A percentile compares a stretch with the other conserved stretches of the same genome.
phyloP scores from a whole-genome alignment of 2,329 filamentous ascomycete genomes.

The Fusarium acutatum region DNA sequence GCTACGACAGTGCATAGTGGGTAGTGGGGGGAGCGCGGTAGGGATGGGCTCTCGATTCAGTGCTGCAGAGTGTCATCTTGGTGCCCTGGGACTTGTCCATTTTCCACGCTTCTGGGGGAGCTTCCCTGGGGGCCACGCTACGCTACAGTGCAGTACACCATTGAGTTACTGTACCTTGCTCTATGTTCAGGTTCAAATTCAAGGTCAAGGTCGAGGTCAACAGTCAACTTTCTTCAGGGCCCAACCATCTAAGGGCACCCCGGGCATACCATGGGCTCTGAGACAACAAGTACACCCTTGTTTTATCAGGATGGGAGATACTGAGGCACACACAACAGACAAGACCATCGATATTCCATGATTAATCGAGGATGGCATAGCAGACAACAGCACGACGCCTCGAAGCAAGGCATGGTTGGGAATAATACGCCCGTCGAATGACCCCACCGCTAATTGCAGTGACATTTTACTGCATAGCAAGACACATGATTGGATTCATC shows the following conservation, averaged over 20 bases:
- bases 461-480: slow-evolving; percentile 16
- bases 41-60: slow-evolving; percentile 19
- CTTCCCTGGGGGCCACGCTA: slow-evolving; percentile 5
- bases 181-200: not conserved
- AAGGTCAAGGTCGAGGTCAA: not conserved
- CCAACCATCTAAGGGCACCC: slow-evolving; percentile 13
- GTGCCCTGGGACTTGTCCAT: slow-evolving; percentile 16
- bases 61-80: slow-evolving; percentile 22
- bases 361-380: slow-evolving; percentile 1
- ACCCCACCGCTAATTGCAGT: slow-evolving; percentile 18
- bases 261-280: not conserved
- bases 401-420: not conserved
- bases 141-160: slow-evolving; percentile 2
- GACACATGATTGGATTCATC: not conserved
- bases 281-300: slow-evolving; percentile 14
- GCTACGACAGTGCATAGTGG: not conserved
- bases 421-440: not conserved
- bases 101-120: slow-evolving; percentile 21
- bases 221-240: slow-evolving; percentile 1
- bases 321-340: not conserved
- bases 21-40: not conserved
- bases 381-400: not conserved
- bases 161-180: not conserved
- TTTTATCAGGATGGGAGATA: not conserved
- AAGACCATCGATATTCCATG: slow-evolving; percentile 9